Conservation (phyloP, 1,139 yeast genomes). For the Sugiyamaella sp. region DNA sequence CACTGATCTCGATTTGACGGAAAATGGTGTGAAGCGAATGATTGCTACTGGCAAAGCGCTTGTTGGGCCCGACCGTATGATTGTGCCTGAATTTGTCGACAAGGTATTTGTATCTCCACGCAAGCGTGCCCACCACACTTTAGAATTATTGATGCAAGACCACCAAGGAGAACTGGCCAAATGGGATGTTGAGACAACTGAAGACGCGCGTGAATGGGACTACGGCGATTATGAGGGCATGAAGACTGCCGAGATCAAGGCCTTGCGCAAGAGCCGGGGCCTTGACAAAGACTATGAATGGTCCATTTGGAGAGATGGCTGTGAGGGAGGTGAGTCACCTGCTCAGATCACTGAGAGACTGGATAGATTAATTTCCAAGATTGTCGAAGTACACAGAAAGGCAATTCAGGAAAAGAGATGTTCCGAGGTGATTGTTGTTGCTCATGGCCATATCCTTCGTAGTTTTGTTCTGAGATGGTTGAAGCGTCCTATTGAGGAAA, state of each 20-base stretch:
- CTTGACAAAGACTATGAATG: slow-evolving; percentile 55
- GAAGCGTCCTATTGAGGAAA: slow-evolving; percentile 54
- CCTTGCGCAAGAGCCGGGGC: slow-evolving; percentile 62
- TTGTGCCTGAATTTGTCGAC: slow-evolving; percentile 65
- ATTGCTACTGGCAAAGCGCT: slow-evolving; percentile 68
- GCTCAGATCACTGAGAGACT: slow-evolving; percentile 67
- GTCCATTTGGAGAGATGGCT: slow-evolving; percentile 91
- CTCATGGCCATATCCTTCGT: slow-evolving; percentile 91
- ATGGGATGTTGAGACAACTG: slow-evolving; percentile 44
- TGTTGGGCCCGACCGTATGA: slow-evolving; percentile 61
- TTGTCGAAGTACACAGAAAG: slow-evolving; percentile 61
- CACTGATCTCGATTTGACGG: slow-evolving; percentile 80
- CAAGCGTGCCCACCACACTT: slow-evolving; percentile 73
- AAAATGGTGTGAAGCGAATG: slow-evolving; percentile 77
- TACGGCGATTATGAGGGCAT: slow-evolving; percentile 95
- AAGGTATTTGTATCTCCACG: slow-evolving; percentile 80
- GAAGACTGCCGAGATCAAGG: slow-evolving; percentile 64
- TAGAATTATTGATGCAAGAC: slow-evolving; percentile 55
- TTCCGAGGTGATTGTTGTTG: slow-evolving; percentile 80
- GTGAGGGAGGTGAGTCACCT: slow-evolving; percentile 83
- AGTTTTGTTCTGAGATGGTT: slow-evolving; percentile 92
- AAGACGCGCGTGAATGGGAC: slow-evolving; percentile 88
- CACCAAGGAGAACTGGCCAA: slow-evolving; percentile 46
- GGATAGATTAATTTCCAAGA: slow-evolving; percentile 65
- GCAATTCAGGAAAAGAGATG: slow-evolving; percentile 58